phyloP scores from a whole-genome alignment of 768 basidiomycete species.

The Mycena vitilis region DNA sequence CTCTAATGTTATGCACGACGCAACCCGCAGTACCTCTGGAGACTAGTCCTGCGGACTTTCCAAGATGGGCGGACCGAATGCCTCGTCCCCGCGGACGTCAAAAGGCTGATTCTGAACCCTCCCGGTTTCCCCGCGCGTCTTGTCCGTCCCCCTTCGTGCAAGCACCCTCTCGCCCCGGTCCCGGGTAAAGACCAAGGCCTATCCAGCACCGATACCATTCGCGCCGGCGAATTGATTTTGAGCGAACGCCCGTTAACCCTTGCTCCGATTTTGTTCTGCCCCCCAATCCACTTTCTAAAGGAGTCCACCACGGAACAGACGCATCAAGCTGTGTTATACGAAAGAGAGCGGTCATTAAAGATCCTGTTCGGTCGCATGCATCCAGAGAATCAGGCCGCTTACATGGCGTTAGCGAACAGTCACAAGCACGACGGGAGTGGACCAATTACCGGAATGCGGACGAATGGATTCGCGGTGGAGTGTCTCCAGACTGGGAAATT shows the following conservation, averaged over 20 bases:
- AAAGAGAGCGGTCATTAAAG: constrained; percentile 41
- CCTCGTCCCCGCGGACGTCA: constrained; percentile 9
- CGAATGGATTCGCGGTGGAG: constrained; percentile 40
- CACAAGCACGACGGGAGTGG: constrained; percentile 47
- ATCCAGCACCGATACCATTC: constrained; percentile 10
- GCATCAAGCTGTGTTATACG: constrained; percentile 1
- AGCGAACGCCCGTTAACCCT: constrained; percentile 31
- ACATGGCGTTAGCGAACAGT: constrained; percentile 46
- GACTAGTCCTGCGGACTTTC: background rate
- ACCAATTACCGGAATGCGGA: constrained; percentile 44
- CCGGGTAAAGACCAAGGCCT: constrained; percentile 28
- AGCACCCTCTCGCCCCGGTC: constrained; percentile 4
- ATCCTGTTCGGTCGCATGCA: constrained; percentile 41
- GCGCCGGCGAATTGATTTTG: constrained; percentile 24
- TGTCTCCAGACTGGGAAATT: constrained; percentile 5
- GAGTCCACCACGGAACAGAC: background rate
- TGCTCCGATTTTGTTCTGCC: background rate
- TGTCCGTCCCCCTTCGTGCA: background rate
- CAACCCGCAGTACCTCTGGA: constrained; percentile 7
- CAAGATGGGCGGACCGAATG: constrained; percentile 27
- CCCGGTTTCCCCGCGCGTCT: constrained; percentile 30
- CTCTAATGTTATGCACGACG: constrained; percentile 7
- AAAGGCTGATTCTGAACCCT: constrained; percentile 13
- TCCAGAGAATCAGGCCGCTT: constrained; percentile 41
- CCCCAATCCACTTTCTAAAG: background rate